Percentiles rank a stretch among this genome's conserved stretches.
These are phyloP conservation scores for Coffea canephora DNA, from an alignment of 257 asterid genomes.

Conservation along the genomic window DNA sequence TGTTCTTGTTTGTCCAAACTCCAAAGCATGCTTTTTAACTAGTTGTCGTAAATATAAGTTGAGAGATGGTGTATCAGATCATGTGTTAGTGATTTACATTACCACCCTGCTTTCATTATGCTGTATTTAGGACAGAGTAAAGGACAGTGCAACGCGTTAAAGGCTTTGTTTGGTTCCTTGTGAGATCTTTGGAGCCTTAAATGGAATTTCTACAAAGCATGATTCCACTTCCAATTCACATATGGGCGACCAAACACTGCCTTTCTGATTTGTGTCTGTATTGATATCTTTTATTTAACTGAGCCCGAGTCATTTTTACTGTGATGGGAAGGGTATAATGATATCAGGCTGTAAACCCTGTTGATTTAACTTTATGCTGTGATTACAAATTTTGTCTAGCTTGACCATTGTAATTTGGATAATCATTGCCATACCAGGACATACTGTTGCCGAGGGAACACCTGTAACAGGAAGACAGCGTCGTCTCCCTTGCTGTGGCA, in stretches of 20 bases:
- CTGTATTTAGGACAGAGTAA: background rate
- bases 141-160: background rate
- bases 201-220: background rate
- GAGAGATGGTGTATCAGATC: background rate
- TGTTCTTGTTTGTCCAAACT: background rate
- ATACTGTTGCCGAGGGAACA: slow-evolving; percentile 63
- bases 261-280: background rate
- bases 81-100: background rate
- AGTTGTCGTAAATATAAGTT: too few species aligned
- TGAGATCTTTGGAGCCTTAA: background rate
- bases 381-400: background rate
- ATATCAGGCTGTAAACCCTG: background rate
- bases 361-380: background rate
- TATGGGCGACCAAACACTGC: background rate
- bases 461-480: slow-evolving; percentile 49
- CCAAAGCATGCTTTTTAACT: background rate
- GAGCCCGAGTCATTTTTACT: background rate
- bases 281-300: background rate
- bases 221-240: background rate
- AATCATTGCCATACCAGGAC: slow-evolving; percentile 8
- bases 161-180: background rate
- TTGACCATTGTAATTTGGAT: background rate
- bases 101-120: background rate
- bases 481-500: slow-evolving; percentile 82
- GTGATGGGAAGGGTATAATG: background rate